These are phyloP conservation scores for Thozetella sp. DNA, from an alignment of 495 filamentous ascomycete genomes.

Conservation along the genomic window DNA sequence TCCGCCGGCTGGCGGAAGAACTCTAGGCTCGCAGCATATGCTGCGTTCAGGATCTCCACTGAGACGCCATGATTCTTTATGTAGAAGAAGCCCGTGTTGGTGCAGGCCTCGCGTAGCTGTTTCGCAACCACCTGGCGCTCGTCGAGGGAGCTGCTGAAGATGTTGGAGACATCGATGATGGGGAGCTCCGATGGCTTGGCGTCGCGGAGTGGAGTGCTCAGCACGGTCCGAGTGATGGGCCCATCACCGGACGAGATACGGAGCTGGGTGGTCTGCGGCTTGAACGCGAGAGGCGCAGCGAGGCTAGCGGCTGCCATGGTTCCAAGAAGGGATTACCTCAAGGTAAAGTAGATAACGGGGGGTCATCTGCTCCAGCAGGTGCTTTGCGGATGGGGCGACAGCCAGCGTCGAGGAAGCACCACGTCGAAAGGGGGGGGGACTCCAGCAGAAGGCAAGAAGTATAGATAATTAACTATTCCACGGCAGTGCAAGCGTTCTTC, in stretches of 20 bases:
- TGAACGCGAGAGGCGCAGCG: not conserved
- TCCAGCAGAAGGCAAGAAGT: too few species aligned
- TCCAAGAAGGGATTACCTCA: not conserved
- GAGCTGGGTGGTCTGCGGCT: slow-evolving; percentile 21
- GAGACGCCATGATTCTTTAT: slow-evolving; percentile 54
- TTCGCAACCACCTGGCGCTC: slow-evolving; percentile 34
- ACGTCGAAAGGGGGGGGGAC: too few species aligned
- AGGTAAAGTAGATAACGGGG: too few species aligned
- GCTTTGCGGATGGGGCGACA: too few species aligned
- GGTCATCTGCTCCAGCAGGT: too few species aligned
- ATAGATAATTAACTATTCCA: not conserved
- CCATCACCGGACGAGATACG: slow-evolving; percentile 41
- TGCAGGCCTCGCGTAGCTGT: slow-evolving; percentile 41
- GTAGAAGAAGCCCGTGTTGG: slow-evolving; percentile 49
- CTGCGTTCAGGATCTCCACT: slow-evolving; percentile 30
- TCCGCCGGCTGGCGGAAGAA: slow-evolving; percentile 48
- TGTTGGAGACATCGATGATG: slow-evolving; percentile 42
- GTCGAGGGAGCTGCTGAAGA: slow-evolving; percentile 29
- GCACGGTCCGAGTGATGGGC: slow-evolving; percentile 33
- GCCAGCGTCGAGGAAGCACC: not conserved
- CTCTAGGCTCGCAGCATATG: slow-evolving; percentile 21
- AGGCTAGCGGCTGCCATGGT: not conserved
- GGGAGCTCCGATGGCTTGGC: slow-evolving; percentile 50
- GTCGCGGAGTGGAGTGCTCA: slow-evolving; percentile 35
- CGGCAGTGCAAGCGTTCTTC: too few species aligned